These are phyloP conservation scores for Thielaviopsis musarum DNA, from an alignment of 2,329 filamentous ascomycete genomes.

Conservation along the genomic window DNA sequence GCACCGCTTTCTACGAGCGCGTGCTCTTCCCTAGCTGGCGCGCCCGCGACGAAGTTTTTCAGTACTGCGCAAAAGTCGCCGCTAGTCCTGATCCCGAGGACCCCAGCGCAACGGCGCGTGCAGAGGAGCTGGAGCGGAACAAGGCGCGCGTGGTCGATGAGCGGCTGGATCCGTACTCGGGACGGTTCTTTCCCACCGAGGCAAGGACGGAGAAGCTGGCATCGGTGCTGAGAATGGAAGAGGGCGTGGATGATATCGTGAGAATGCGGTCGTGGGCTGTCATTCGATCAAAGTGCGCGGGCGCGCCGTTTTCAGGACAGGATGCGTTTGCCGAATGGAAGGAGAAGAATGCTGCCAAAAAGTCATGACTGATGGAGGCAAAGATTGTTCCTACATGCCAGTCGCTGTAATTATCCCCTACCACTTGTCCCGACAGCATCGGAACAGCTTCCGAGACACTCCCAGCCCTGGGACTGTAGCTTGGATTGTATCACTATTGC, in stretches of 20 bases:
- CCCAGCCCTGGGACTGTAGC: no score
- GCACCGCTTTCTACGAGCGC: constrained; percentile 54
- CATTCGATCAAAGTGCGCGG: constrained; percentile 57
- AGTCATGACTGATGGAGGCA: constrained; percentile 1
- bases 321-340: constrained; percentile 47
- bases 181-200: constrained; percentile 63
- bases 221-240: constrained; percentile 54
- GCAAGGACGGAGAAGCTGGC: constrained; percentile 67
- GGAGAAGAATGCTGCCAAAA: constrained; percentile 17
- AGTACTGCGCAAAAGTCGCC: constrained; percentile 79
- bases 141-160: constrained; percentile 68
- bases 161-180: constrained; percentile 80
- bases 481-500: no score
- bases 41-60: constrained; percentile 61
- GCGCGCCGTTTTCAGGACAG: constrained; percentile 20
- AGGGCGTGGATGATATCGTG: constrained; percentile 62
- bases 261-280: constrained; percentile 67
- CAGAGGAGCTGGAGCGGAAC: constrained; percentile 53
- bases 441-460: no score
- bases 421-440: no score
- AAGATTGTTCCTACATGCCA: no score
- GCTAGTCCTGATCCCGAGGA: constrained; percentile 77
- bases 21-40: constrained; percentile 86
- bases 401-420: no score
- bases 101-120: constrained; percentile 53